These are phyloP conservation scores for Zea mays DNA, from an alignment of 176 grass and related monocot species.

Conservation along the genomic window DNA sequence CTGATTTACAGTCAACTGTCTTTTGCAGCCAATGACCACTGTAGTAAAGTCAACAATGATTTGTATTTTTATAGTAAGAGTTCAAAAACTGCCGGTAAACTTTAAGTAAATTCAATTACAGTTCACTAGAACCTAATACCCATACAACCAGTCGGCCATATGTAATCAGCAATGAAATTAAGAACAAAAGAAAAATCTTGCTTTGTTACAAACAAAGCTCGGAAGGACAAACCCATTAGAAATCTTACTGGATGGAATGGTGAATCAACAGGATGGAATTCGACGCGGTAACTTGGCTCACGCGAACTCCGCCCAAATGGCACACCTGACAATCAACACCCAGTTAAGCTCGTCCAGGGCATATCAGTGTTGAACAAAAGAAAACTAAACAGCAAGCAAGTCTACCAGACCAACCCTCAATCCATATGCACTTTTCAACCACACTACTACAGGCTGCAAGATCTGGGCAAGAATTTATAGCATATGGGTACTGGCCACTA, in stretches of 20 bases:
- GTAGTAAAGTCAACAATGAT: not conserved
- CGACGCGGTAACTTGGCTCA: constrained; percentile 44
- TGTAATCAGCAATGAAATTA: too few relatives aligned
- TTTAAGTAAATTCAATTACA: not conserved
- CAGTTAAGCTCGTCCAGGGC: not conserved
- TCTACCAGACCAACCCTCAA: not conserved
- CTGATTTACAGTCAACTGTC: not conserved
- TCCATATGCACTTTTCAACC: not conserved
- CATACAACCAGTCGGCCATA: not conserved
- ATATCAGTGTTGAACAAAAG: not conserved
- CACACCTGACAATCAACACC: constrained; percentile 21
- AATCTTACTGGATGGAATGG: constrained; percentile 41
- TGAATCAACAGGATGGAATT: constrained; percentile 40
- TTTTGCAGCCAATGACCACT: not conserved
- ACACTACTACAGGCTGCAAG: not conserved
- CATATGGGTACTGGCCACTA: not conserved
- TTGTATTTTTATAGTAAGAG: not conserved
- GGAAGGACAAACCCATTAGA: not conserved
- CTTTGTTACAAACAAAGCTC: not conserved
- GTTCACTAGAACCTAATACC: not conserved
- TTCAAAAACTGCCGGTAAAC: not conserved
- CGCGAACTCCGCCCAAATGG: constrained; percentile 44
- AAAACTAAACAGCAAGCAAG: not conserved
- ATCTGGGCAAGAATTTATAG: not conserved
- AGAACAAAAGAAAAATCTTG: not conserved